Percentiles rank a stretch among this genome's conserved stretches.
phyloP scores from a whole-genome alignment of 805 yeast species.

The Brettanomyces custersianus region DNA sequence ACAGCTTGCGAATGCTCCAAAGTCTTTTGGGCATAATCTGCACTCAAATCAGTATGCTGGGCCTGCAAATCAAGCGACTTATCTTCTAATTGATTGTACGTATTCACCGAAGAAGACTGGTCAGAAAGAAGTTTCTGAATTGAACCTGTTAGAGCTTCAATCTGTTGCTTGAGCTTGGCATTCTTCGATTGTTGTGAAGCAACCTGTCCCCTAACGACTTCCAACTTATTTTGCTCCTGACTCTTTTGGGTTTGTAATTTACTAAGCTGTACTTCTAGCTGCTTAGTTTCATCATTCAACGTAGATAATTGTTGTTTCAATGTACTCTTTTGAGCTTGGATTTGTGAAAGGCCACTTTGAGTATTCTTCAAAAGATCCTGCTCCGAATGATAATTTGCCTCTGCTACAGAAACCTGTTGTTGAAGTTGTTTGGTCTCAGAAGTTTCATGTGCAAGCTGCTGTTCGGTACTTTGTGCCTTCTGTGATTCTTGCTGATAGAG shows the following conservation, averaged over 20 bases:
- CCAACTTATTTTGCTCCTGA: conserved; percentile 52
- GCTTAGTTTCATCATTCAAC: conserved; percentile 57
- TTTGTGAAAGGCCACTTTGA: conserved; percentile 50
- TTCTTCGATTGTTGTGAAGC: conserved; percentile 45
- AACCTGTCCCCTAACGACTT: conserved; percentile 63
- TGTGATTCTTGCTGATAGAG: conserved; percentile 73
- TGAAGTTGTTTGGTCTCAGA: conserved; percentile 62
- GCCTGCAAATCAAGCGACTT: conserved; percentile 35
- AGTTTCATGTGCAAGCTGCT: conserved; percentile 46
- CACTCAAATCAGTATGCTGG: conserved; percentile 21
- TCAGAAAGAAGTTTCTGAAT: conserved; percentile 20
- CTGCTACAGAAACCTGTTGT: conserved; percentile 65
- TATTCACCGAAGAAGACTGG: conserved; percentile 15
- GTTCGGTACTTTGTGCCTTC: conserved; percentile 67
- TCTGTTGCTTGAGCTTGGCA: conserved; percentile 24
- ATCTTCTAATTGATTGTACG: conserved; percentile 22
- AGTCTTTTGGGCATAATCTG: conserved; percentile 24
- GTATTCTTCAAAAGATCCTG: conserved; percentile 55
- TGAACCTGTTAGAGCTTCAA: conserved; percentile 16
- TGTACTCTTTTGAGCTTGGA: conserved; percentile 58
- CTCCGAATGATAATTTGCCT: conserved; percentile 67
- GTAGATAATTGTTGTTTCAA: conserved; percentile 62
- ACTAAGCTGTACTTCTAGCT: conserved; percentile 47
- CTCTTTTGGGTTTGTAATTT: conserved; percentile 43
- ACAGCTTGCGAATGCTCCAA: conserved; percentile 21